phyloP scores from a whole-genome alignment of 2,329 filamentous ascomycete genomes.

The Chaetothyriales sp. region DNA sequence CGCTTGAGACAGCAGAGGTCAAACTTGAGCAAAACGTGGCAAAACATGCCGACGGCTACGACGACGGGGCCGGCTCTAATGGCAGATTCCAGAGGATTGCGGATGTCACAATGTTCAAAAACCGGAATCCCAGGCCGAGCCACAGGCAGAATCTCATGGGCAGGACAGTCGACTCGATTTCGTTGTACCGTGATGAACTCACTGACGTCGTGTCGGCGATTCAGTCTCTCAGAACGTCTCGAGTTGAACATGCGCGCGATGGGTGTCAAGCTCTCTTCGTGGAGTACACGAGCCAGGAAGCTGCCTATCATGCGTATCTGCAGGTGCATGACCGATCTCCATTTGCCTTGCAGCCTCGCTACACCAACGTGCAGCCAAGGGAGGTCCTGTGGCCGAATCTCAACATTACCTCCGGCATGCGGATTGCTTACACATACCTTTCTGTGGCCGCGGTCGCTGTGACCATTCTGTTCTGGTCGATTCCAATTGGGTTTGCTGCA shows the following conservation, averaged over 20 bases:
- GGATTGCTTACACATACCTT: constrained; percentile 51
- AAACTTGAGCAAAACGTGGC: constrained; percentile 59
- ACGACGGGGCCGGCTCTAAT: background rate
- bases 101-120: background rate
- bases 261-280: constrained; percentile 70
- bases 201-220: constrained; percentile 57
- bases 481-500: constrained; percentile 65
- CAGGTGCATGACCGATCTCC: constrained; percentile 35
- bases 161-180: constrained; percentile 21
- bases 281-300: constrained; percentile 69
- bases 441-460: constrained; percentile 56
- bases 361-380: constrained; percentile 64
- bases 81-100: background rate
- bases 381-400: constrained; percentile 87
- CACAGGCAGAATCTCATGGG: constrained; percentile 58
- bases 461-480: constrained; percentile 76
- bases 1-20: constrained; percentile 79
- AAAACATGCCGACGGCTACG: background rate
- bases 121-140: constrained; percentile 43
- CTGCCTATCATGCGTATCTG: constrained; percentile 76
- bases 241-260: constrained; percentile 19
- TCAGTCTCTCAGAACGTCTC: constrained; percentile 22
- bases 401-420: constrained; percentile 50
- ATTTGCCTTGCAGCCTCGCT: constrained; percentile 71
- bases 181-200: constrained; percentile 66